phyloP scores from a whole-genome alignment of 805 yeast species.

The Myxozyma mucilagina region DNA sequence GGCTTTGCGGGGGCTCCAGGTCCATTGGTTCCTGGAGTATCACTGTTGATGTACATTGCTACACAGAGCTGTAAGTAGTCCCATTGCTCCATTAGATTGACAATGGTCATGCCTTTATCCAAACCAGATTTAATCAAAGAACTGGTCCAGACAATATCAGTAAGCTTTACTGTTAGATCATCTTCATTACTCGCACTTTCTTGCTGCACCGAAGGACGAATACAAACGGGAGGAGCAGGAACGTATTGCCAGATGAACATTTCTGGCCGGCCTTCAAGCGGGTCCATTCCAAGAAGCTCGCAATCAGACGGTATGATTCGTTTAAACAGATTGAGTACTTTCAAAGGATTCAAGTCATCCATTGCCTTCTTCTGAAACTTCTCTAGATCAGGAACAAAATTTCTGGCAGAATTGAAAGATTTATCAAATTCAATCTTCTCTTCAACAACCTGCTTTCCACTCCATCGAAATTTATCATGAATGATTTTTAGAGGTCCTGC shows the following conservation, averaged over 20 bases:
- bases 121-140: constrained; percentile 91
- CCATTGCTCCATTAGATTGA: constrained; percentile 98
- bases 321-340: constrained; percentile 82
- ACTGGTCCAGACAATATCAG: constrained; percentile 97
- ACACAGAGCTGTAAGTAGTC: constrained; percentile 92
- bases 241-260: constrained; percentile 95
- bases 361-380: constrained; percentile 80
- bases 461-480: constrained; percentile 94
- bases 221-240: constrained; percentile 99
- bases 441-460: constrained; percentile 82
- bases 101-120: constrained; percentile 90
- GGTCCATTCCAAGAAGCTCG: constrained; percentile 87
- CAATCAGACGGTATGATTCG: constrained; percentile 85
- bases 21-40: constrained; percentile 72
- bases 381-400: constrained; percentile 82
- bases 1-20: constrained; percentile 55
- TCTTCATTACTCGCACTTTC: constrained; percentile 93
- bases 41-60: constrained; percentile 97
- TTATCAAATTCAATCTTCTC: constrained; percentile 87
- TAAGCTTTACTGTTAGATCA: constrained; percentile 90
- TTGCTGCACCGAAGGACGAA: constrained; percentile 96
- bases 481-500: constrained; percentile 95
- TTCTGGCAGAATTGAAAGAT: constrained; percentile 74
- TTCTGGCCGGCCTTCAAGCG: constrained; percentile 89
- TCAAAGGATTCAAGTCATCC: constrained; percentile 92